These are phyloP conservation scores for Rhytidiadelphus loreus DNA, from an alignment of 225 moss, liverwort and hornwort species.

Conservation along the genomic window DNA sequence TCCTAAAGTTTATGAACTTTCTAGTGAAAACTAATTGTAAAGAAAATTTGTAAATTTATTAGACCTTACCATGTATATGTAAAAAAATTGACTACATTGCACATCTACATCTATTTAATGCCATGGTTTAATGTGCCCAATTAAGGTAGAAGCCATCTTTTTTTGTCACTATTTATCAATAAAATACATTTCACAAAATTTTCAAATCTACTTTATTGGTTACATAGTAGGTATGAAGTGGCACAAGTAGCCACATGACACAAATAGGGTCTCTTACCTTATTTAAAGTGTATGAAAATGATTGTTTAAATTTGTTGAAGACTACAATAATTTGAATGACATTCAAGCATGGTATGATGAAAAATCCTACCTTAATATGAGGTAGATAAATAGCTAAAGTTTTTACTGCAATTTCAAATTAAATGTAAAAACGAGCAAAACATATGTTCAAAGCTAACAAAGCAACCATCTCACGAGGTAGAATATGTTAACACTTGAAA, in stretches of 20 bases:
- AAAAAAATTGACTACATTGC: rapidly evolving
- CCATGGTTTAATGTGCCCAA: rapidly evolving
- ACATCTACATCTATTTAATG: neutral
- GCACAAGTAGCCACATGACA: neutral
- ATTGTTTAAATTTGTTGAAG: neutral
- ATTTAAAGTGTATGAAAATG: neutral
- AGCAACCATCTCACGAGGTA: neutral
- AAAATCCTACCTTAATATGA: neutral
- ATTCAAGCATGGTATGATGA: rapidly evolving
- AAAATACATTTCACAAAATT: neutral
- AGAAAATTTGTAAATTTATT: too few species aligned
- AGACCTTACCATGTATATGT: neutral
- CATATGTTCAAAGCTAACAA: neutral
- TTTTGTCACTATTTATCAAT: rapidly evolving
- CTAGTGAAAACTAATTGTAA: too few species aligned
- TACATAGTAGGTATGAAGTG: rapidly evolving
- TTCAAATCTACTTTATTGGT: neutral
- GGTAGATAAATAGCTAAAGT: neutral
- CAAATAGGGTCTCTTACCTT: neutral
- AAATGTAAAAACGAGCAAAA: neutral
- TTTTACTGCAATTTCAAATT: neutral
- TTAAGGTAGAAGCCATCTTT: neutral
- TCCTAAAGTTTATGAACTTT: too few species aligned
- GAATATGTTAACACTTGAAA: too few species aligned
- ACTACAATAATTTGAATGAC: neutral